These are phyloP conservation scores for Ascochyta rabiei DNA, from an alignment of 2,329 filamentous ascomycete species.

Conservation along the genomic window DNA sequence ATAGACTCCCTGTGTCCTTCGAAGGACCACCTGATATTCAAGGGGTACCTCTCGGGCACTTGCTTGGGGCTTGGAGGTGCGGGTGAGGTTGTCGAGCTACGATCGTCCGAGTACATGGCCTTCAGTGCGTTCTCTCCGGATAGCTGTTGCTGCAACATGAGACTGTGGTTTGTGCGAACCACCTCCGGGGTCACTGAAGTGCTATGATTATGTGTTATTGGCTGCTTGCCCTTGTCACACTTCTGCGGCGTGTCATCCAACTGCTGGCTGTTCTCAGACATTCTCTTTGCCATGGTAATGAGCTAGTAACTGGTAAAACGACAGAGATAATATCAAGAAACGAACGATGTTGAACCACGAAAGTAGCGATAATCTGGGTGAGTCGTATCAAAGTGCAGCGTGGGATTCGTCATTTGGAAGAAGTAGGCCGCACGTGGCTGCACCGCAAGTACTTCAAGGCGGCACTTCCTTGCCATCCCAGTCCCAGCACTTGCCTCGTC, in stretches of 20 bases:
- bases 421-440: neutral
- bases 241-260: neutral
- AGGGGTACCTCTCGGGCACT: neutral
- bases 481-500: slow-evolving; percentile 49
- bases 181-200: neutral
- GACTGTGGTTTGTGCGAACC: neutral
- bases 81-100: neutral
- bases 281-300: neutral
- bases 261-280: neutral
- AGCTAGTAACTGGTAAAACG: neutral
- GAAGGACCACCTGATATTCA: neutral
- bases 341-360: neutral
- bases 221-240: slow-evolving; percentile 1
- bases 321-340: neutral
- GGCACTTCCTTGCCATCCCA: slow-evolving; percentile 48
- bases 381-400: neutral
- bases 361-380: neutral
- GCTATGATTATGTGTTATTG: neutral
- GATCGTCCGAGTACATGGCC: neutral
- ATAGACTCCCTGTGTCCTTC: neutral
- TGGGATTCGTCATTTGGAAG: neutral
- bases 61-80: neutral
- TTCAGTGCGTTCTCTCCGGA: neutral
- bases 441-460: slow-evolving; percentile 31
- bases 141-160: neutral